These are phyloP conservation scores for Galerina marginata DNA, from an alignment of 768 basidiomycete genomes.

Conservation along the genomic window DNA sequence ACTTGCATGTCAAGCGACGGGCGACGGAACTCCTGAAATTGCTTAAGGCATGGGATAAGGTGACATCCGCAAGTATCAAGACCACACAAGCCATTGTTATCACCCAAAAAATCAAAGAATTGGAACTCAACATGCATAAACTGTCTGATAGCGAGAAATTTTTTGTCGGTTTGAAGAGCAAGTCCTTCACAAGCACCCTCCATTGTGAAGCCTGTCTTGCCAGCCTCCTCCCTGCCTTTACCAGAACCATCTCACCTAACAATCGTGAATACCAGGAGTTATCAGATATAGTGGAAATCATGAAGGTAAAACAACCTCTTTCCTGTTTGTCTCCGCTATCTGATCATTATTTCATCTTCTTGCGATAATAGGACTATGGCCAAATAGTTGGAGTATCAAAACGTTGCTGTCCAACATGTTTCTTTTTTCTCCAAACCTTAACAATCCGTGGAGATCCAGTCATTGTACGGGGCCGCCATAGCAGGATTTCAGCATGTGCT, in stretches of 20 bases:
- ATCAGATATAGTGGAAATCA: not conserved
- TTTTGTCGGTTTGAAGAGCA: not conserved
- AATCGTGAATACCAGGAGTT: not conserved
- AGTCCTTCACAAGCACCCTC: not conserved
- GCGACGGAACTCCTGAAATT: too few relatives aligned
- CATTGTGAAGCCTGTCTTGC: slow-evolving; percentile 9
- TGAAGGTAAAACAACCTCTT: not conserved
- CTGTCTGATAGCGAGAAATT: not conserved
- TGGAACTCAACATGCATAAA: not conserved
- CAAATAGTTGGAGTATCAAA: slow-evolving; percentile 11
- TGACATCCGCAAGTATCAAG: too few relatives aligned
- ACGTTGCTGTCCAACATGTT: slow-evolving; percentile 12
- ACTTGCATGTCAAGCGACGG: too few relatives aligned
- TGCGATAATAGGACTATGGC: slow-evolving; percentile 11
- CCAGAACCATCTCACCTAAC: not conserved
- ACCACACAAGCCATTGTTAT: not conserved
- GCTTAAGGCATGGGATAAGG: too few relatives aligned
- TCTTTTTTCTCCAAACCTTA: slow-evolving; percentile 2
- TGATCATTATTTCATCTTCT: not conserved
- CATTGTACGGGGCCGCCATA: slow-evolving; percentile 7
- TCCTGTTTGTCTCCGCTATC: not conserved
- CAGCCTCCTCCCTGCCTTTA: not conserved
- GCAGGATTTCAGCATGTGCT: slow-evolving; percentile 2
- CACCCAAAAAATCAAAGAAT: not conserved
- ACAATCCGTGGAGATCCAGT: not conserved